A percentile compares a stretch with the other conserved stretches of the same genome.
Evolutionary conservation across 2,329 filamentous ascomycete species (phyloP).

Genomic region (Ophiobolus disseminans): DNA sequence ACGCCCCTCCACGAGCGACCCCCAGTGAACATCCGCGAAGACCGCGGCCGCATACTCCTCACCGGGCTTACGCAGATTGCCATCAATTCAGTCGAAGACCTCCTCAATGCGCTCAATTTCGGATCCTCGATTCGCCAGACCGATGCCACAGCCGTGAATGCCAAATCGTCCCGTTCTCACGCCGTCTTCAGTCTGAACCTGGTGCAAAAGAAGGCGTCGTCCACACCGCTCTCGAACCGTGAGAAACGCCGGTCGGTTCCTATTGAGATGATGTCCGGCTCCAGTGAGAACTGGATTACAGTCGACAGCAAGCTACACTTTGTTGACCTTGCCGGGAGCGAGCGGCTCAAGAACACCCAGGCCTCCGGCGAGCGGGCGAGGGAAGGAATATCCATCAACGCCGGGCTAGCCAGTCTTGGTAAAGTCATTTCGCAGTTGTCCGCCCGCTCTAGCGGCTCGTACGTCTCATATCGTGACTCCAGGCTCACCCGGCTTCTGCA

Average conservation of each 20-base stretch:
- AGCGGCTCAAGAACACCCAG: slow-evolving; percentile 95
- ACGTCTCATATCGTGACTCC: slow-evolving; percentile 98
- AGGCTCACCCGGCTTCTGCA: slow-evolving; percentile 92
- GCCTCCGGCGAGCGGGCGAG: slow-evolving; percentile 92
- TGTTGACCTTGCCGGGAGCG: slow-evolving; percentile 95
- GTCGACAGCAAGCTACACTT: slow-evolving; percentile 99
- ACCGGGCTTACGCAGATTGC: slow-evolving; percentile 88
- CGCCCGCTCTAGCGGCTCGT: slow-evolving; percentile 81
- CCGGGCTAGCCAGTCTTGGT: slow-evolving; percentile 88
- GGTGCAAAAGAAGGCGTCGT: slow-evolving; percentile 77
- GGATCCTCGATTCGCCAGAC: slow-evolving; percentile 95
- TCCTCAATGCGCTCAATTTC: slow-evolving; percentile 87
- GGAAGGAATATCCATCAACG: slow-evolving; percentile 98
- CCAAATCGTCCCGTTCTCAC: slow-evolving; percentile 95
- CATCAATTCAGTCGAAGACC: slow-evolving; percentile 89
- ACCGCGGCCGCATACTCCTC: slow-evolving; percentile 90
- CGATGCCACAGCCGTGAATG: slow-evolving; percentile 95
- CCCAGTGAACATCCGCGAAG: slow-evolving; percentile 89
- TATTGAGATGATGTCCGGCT: slow-evolving; percentile 74
- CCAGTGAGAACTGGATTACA: slow-evolving; percentile 71
- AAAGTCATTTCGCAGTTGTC: slow-evolving; percentile 99
- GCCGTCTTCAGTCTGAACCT: slow-evolving; percentile 96
- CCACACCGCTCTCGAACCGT: slow-evolving; percentile 57
- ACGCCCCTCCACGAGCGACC: slow-evolving; percentile 73
- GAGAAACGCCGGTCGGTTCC: slow-evolving; percentile 91